These are phyloP conservation scores for Penicillium robsamsonii DNA, from an alignment of 495 filamentous ascomycete genomes.

Conservation along the genomic window DNA sequence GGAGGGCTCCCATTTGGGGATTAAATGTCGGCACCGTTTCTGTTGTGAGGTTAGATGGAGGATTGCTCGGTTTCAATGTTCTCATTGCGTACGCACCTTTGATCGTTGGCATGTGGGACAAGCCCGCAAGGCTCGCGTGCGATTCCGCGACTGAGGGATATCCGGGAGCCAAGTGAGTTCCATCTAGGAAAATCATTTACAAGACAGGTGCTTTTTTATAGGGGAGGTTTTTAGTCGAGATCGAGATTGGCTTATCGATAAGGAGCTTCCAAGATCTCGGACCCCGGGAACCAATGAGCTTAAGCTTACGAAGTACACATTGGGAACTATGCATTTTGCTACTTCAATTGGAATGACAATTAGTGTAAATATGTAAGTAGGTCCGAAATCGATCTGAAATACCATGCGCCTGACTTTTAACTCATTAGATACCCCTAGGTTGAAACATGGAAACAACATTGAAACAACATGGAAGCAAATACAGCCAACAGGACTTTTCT, in stretches of 20 bases:
- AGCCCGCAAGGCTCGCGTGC: slow-evolving; percentile 34
- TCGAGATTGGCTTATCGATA: slow-evolving; percentile 21
- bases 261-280: not conserved
- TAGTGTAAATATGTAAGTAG: not conserved
- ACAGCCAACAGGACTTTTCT: not conserved
- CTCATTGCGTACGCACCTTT: slow-evolving; percentile 28
- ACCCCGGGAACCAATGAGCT: not conserved
- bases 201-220: not conserved
- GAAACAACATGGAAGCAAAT: not conserved
- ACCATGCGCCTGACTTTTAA: not conserved
- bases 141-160: slow-evolving; percentile 36
- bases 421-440: not conserved
- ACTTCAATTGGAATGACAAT: not conserved
- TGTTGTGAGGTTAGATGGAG: slow-evolving; percentile 10
- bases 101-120: slow-evolving; percentile 37
- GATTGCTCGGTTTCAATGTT: not conserved
- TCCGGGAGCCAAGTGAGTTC: slow-evolving; percentile 42
- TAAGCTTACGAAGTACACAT: too few relatives aligned
- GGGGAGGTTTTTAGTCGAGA: not conserved
- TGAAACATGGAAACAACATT: not conserved
- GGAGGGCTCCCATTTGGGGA: slow-evolving; percentile 16
- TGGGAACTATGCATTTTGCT: not conserved
- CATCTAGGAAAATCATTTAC: slow-evolving; percentile 19
- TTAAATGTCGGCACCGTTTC: slow-evolving; percentile 40
- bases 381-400: not conserved